phyloP scores from a whole-genome alignment of 2,329 filamentous ascomycete genomes.

The Pleurostoma richardsiae region DNA sequence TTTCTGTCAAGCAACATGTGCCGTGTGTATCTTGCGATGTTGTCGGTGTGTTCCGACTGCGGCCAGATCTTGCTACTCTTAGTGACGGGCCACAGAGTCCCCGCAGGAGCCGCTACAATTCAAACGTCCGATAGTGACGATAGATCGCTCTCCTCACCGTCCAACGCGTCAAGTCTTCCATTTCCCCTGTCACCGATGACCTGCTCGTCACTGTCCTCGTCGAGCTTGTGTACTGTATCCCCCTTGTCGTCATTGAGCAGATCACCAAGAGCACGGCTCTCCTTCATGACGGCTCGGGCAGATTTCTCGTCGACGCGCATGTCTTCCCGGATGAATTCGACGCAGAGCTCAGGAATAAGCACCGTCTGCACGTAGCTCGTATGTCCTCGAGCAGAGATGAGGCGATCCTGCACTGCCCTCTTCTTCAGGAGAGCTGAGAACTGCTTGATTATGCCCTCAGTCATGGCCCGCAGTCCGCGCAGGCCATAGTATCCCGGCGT shows the following conservation, averaged over 20 bases:
- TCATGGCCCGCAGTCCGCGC: slow-evolving; percentile 67
- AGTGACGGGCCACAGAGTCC: too few species aligned
- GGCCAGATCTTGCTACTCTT: too few species aligned
- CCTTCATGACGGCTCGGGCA: slow-evolving; percentile 53
- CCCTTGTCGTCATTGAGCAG: slow-evolving; percentile 61
- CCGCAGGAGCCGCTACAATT: too few species aligned
- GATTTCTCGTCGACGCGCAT: slow-evolving; percentile 37
- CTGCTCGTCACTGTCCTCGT: slow-evolving; percentile 13
- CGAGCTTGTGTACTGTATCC: slow-evolving; percentile 36
- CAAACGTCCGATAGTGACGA: too few species aligned
- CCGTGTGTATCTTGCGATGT: too few species aligned
- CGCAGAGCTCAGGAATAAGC: slow-evolving; percentile 66
- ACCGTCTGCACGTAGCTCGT: slow-evolving; percentile 69
- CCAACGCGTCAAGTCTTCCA: too few species aligned
- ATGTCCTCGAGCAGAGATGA: slow-evolving; percentile 63
- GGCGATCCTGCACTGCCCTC: slow-evolving; percentile 56
- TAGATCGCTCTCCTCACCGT: slow-evolving; percentile 6
- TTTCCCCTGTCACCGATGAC: slow-evolving; percentile 1
- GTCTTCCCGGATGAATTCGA: slow-evolving; percentile 52
- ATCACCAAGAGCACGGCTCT: slow-evolving; percentile 64
- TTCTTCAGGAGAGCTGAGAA: slow-evolving; percentile 58
- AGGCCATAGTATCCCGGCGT: slow-evolving; percentile 82
- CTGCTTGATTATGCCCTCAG: slow-evolving; percentile 57
- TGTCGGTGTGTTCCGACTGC: too few species aligned
- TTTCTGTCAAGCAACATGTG: too few species aligned